Evolutionary conservation across 2,329 filamentous ascomycete species (phyloP).

Genomic region (Cladorrhinum sp.): DNA sequence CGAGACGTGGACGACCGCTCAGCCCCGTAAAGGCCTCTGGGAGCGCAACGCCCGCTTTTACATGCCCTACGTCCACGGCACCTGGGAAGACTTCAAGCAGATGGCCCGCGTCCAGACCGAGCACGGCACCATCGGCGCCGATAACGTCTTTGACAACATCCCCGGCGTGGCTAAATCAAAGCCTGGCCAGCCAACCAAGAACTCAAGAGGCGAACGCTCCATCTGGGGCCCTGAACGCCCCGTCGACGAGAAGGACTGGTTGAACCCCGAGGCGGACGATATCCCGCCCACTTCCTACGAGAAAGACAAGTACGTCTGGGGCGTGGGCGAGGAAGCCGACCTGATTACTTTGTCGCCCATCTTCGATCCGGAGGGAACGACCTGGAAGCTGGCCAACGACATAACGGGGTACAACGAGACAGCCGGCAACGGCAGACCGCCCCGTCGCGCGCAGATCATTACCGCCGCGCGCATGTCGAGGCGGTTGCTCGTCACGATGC

Average conservation of each 20-base stretch:
- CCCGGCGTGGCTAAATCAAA: constrained; percentile 32
- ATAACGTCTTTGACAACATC: constrained; percentile 63
- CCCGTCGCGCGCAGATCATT: constrained; percentile 83
- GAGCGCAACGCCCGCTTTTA: constrained; percentile 78
- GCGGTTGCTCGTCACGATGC: constrained; percentile 80
- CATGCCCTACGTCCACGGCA: constrained; percentile 70
- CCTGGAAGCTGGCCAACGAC: constrained; percentile 77
- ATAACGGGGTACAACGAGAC: constrained; percentile 79
- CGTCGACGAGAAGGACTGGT: constrained; percentile 64
- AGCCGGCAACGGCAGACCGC: constrained; percentile 54
- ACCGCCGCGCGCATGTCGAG: constrained; percentile 81
- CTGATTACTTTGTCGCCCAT: constrained; percentile 89
- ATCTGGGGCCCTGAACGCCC: constrained; percentile 85
- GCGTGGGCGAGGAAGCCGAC: constrained; percentile 85
- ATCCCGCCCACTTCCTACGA: constrained; percentile 69
- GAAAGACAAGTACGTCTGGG: constrained; percentile 81
- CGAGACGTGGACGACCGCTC: constrained; percentile 64
- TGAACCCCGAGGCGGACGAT: constrained; percentile 70
- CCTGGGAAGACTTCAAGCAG: constrained; percentile 76
- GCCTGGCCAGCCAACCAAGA: neutral
- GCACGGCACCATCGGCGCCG: constrained; percentile 61
- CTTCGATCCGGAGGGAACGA: constrained; percentile 84
- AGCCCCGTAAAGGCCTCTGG: constrained; percentile 79
- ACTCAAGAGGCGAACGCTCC: constrained; percentile 49
- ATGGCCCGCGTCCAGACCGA: constrained; percentile 75